Base-by-base conservation (phyloP, 805 yeast species). In the Maudiozyma barnettii region DNA sequence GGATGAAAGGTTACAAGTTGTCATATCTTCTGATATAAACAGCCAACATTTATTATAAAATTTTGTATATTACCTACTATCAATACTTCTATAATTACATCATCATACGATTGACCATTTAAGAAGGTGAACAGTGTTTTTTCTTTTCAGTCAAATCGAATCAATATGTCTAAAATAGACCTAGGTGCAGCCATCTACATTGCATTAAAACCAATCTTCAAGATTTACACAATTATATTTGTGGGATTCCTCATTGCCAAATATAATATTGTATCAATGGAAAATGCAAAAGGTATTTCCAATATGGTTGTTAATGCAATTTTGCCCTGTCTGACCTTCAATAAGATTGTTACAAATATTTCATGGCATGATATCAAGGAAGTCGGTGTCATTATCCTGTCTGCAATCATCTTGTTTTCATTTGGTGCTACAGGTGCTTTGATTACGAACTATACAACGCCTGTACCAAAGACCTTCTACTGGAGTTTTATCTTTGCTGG, bases 181-280 rank as follows among this genome's bases (percentile, higher is more conserved):
- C 55, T 82, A 30, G 91, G 93, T 16, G 72, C 73, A 37, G 78
- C 86, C 35, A 82, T 88, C 5, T 87, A 83, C 66, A 75, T 86
- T 21, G 78, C 95, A 0, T 81, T 83, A 47, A 87, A 86, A 68
- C 96, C 96, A n/a, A 81, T 87, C 49, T 73, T 86, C 65, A 88
- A 88, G 64, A 84, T 87, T 53, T 84, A 86, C 57, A 66, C 84
- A 54, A 82, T 84, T 59, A 75, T 84, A 5, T 79, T 73, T 4
- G 65, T 79, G 13, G 96, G 96, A 10, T 83, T 71, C 53, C 60
- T 71, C 38, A 65, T 88, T 6, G 85, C 91, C 2, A 76, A 71
- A 50, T 72, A 66, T 53, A 81, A 84, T 55, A 74, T 84, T 22
- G 67, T 84, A 3, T 71, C 82, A 0, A 86, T 84, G 20, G 77